Evolutionary conservation across 202 grass and related monocot species (phyloP), one percentile per base, ranked within the genome.

Genomic region (Panicum hallii): DNA sequence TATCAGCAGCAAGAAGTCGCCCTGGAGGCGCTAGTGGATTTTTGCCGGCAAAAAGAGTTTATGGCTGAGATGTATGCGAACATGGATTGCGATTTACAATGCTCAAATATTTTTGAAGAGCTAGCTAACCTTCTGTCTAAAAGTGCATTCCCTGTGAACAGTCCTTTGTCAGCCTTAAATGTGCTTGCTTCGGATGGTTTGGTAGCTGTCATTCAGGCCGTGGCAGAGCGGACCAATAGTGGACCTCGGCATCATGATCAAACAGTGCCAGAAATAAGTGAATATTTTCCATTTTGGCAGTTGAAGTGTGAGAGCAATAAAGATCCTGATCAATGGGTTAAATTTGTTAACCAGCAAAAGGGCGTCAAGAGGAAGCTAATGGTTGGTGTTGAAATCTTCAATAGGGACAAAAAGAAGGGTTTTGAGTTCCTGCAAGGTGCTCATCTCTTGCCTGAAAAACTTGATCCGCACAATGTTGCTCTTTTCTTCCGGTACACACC

Each of bases 11-110:
- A 99, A 84, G 97, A 99, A 88, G 94, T 99, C 7, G 92, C 90
- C 9, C 63, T 99, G 83, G 97, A 99, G 85, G 88, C 90, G 84
- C 80, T 99, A 19, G 87, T 97, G 57, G 97, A 99, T 84, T 99
- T 99, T 75, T 99, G 97, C 75, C 79, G 87, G 81, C 97, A 99
- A 84, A 97, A 93, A 88, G 91, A 89, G 75, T 99, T 99, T 81
- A 97, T 99, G 94, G 87, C 92, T 32, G 97, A 99, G 89, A 99
- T 99, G 97, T 97, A 94, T 91, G 89, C 74, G 3, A 99, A 99
- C 74, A 94, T 99, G 87, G 97, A 99, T 65, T 99, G 97, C 74
- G 90, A 99, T 82, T 88, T 99, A 77, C 89, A 92, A 61, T 99
- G 94, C 79, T 81, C 82, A 72, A 99, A 99, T 91, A 69, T 97